Base-by-base conservation (phyloP, 2,329 filamentous ascomycete species). In the Microthyrium microscopicum region DNA sequence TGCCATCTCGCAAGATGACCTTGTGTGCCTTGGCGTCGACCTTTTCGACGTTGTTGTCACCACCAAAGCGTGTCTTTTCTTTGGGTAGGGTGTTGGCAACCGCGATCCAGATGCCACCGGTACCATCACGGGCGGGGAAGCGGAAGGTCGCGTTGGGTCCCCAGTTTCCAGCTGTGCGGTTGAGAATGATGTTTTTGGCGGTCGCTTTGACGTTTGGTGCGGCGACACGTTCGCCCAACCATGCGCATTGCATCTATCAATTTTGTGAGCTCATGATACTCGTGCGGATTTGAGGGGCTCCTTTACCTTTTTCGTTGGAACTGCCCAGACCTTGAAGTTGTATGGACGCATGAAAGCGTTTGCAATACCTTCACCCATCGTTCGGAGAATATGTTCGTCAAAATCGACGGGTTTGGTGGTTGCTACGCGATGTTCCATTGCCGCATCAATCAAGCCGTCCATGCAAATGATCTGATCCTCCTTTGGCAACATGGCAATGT, bases 291-390 rank as follows among this genome's bases (percentile, higher is more conserved):
- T n/a, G n/a, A n/a, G n/a, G n/a, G n/a, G n/a, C n/a, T 18, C 9
- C 31, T 67, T 49, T 68, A 91, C 83, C 75, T 92, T 92, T 46
- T 79, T 93, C 36, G 87, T 94, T 39, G 89, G 89, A 48, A 95
- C 87, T 41, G 89, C 89, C 89, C 89, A 98, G 55, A 98, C 89
- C 67, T 98, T 98, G 76, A 77, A 98, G 73, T 98, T 98, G 71
- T 98, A 98, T 35, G 89, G 89, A 49, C 89, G 72, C 89, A 98
- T 98, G 72, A 98, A 98, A 48, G 87, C 69, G 57, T 98, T 75
- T 45, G 85, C 87, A 50, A 98, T 70, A 48, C 87, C 87, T 48
- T 72, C 64, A 49, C 89, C 89, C 63, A 79, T 85, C 66, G 79
- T 91, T 50, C 89, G 76, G 48, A 95, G 57, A 52, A 95, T 95